Evolutionary conservation across 768 basidiomycete genomes (phyloP).

Genomic region (Pleurotus tuoliensis): DNA sequence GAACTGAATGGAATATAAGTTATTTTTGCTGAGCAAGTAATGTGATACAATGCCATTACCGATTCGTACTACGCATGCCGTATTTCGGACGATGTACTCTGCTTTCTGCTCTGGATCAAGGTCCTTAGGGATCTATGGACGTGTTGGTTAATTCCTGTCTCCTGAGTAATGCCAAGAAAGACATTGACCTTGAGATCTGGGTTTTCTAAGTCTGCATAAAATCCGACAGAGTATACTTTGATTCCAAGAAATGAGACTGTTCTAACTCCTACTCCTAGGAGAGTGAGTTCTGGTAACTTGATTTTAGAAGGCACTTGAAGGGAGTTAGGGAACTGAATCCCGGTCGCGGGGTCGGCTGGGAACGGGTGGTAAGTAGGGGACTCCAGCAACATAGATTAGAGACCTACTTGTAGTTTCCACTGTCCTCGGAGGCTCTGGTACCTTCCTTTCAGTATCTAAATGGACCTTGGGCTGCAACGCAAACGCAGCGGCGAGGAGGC

Average conservation of each 20-base stretch:
- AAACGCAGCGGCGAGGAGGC: slow-evolving; percentile 17
- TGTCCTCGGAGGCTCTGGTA: slow-evolving; percentile 8
- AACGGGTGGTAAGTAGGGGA: not conserved
- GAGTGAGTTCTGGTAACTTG: slow-evolving; percentile 56
- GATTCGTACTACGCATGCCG: slow-evolving; percentile 72
- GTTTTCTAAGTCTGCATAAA: slow-evolving; percentile 81
- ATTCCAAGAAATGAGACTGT: slow-evolving; percentile 86
- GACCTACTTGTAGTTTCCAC: slow-evolving; percentile 23
- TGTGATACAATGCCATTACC: slow-evolving; percentile 33
- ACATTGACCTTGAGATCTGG: slow-evolving; percentile 50
- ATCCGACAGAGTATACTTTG: slow-evolving; percentile 86
- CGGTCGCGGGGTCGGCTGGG: slow-evolving; percentile 70
- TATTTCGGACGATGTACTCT: slow-evolving; percentile 58
- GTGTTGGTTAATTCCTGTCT: not conserved
- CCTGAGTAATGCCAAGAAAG: no score
- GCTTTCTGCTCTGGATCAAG: slow-evolving; percentile 70
- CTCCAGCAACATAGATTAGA: not conserved
- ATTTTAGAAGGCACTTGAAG: slow-evolving; percentile 62
- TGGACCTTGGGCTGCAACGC: slow-evolving; percentile 26
- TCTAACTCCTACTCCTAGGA: slow-evolving; percentile 83
- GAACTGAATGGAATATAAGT: slow-evolving; percentile 43
- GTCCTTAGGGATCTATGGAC: slow-evolving; percentile 44
- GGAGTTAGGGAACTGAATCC: slow-evolving; percentile 66
- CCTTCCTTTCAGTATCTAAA: slow-evolving; percentile 33
- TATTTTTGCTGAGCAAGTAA: not conserved